phyloP scores from a whole-genome alignment of 768 basidiomycete species.

The Pleurotus pulmonarius region DNA sequence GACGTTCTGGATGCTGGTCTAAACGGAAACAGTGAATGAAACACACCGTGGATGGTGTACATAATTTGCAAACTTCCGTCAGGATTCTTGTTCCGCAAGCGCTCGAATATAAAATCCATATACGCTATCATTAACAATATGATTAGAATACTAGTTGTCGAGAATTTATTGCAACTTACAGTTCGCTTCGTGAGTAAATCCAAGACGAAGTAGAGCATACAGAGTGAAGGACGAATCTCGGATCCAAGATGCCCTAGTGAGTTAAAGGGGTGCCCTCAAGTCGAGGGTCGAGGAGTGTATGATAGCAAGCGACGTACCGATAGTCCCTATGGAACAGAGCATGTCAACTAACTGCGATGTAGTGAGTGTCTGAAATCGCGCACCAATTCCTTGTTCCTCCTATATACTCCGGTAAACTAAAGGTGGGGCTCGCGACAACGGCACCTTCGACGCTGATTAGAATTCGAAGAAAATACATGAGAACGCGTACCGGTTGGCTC shows the following conservation, averaged over 20 bases:
- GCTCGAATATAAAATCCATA: conserved; percentile 87
- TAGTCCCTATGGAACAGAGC: conserved; percentile 48
- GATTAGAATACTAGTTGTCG: not conserved
- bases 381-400: conserved; percentile 89
- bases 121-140: conserved; percentile 46
- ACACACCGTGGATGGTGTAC: conserved; percentile 88
- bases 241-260: conserved; percentile 74
- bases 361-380: conserved; percentile 12
- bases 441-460: conserved; percentile 52
- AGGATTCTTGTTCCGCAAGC: conserved; percentile 77
- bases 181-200: conserved; percentile 91
- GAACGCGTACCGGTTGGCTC: conserved; percentile 70
- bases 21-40: not conserved
- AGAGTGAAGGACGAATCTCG: conserved; percentile 96
- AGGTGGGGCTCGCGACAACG: conserved; percentile 93
- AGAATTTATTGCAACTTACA: conserved; percentile 36
- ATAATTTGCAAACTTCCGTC: conserved; percentile 95
- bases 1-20: not conserved
- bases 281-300: not conserved
- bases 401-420: conserved; percentile 89
- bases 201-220: conserved; percentile 90
- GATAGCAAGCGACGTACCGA: conserved; percentile 33
- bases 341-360: not conserved
- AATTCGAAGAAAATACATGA: not conserved
- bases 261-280: not conserved